Conservation (phyloP, 2,329 filamentous ascomycete species). For the Penicillium paneum region DNA sequence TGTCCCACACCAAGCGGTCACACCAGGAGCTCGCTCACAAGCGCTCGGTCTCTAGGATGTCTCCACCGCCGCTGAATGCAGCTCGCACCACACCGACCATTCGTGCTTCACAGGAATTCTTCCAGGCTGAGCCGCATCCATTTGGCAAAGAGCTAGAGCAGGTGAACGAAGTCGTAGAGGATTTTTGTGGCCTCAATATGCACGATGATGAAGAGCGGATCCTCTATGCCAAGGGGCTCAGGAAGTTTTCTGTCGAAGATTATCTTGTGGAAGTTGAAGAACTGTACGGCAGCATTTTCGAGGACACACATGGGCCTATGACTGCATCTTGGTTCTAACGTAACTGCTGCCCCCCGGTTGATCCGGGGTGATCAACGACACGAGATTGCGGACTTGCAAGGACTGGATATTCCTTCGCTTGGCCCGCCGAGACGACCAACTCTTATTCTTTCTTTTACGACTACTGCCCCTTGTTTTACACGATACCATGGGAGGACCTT, state of each 20-base stretch:
- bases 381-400: slow-evolving; percentile 13
- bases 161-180: slow-evolving; percentile 88
- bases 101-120: slow-evolving; percentile 38
- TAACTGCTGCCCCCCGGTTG: slow-evolving; percentile 19
- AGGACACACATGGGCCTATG: slow-evolving; percentile 40
- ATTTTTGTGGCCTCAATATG: slow-evolving; percentile 65
- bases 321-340: slow-evolving; percentile 36
- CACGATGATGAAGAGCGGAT: slow-evolving; percentile 71
- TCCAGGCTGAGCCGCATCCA: slow-evolving; percentile 55
- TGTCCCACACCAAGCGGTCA: slow-evolving; percentile 85
- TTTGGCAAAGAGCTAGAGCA: slow-evolving; percentile 89
- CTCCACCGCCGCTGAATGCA: slow-evolving; percentile 40
- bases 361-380: slow-evolving; percentile 17
- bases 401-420: slow-evolving; percentile 25
- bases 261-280: slow-evolving; percentile 78
- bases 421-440: slow-evolving; percentile 32
- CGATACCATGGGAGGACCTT: slow-evolving; percentile 24
- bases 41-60: slow-evolving; percentile 58
- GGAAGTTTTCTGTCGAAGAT: slow-evolving; percentile 72
- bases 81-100: slow-evolving; percentile 34
- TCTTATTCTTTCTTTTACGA: slow-evolving; percentile 30
- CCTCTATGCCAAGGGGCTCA: slow-evolving; percentile 66
- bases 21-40: slow-evolving; percentile 71
- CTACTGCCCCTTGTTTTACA: slow-evolving; percentile 15
- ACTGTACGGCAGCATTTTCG: slow-evolving; percentile 62